These are phyloP conservation scores for Ilyonectria sp. DNA, from an alignment of 2,329 filamentous ascomycete species.

Conservation along the genomic window DNA sequence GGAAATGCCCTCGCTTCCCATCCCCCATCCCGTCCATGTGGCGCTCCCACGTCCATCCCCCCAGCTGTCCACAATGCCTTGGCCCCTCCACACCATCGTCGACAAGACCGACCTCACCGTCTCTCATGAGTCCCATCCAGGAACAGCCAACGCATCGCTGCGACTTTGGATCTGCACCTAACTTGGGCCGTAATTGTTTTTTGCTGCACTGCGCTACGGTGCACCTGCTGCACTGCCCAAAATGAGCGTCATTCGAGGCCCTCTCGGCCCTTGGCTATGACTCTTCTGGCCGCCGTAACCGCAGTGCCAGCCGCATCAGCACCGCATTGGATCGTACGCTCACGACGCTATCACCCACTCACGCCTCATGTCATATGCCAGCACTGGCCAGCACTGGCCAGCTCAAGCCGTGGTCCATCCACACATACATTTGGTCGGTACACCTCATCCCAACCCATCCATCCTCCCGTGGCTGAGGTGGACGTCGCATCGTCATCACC, in stretches of 20 bases:
- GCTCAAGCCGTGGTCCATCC: not conserved
- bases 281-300: conserved; percentile 35
- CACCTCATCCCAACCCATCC: conserved; percentile 17
- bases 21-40: not conserved
- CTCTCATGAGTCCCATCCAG: not conserved
- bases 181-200: conserved; percentile 23
- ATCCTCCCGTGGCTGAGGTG: conserved; percentile 13
- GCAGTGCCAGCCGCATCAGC: conserved; percentile 36
- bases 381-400: conserved; percentile 12
- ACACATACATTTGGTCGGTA: conserved; percentile 2
- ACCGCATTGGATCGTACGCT: conserved; percentile 31
- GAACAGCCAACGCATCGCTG: conserved; percentile 14
- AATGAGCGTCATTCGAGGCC: conserved; percentile 4
- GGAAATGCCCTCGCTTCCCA: not conserved
- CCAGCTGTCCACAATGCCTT: conserved; percentile 1
- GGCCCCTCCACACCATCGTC: conserved; percentile 6
- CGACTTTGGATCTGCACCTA: conserved; percentile 11
- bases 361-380: conserved; percentile 19
- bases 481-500: conserved; percentile 13
- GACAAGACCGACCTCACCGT: conserved; percentile 23
- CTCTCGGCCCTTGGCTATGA: conserved; percentile 3
- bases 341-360: conserved; percentile 14
- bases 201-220: conserved; percentile 13
- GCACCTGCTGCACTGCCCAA: conserved; percentile 20
- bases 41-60: conserved; percentile 6